Evolutionary conservation across 1,284 basidiomycete genomes (phyloP).

Genomic region (Marasmius sp.): DNA sequence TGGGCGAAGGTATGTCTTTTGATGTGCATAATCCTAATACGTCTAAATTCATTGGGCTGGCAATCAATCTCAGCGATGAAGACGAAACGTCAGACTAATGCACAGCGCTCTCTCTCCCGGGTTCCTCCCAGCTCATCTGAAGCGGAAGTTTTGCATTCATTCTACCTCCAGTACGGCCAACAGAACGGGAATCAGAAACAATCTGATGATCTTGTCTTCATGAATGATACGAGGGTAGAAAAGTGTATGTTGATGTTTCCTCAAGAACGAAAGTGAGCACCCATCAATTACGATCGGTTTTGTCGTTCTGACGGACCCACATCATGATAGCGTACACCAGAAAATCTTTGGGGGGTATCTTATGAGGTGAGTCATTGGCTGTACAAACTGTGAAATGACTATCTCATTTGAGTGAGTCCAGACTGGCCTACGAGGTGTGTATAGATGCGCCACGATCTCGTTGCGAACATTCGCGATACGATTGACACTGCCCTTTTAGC

Average conservation of each 20-base stretch:
- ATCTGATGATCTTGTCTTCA: constrained; percentile 54
- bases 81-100: constrained; percentile 49
- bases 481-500: constrained; percentile 36
- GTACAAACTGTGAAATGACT: not conserved
- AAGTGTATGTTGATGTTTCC: constrained; percentile 83
- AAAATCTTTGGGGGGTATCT: constrained; percentile 73
- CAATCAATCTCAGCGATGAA: constrained; percentile 38
- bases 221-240: constrained; percentile 64
- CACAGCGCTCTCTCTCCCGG: constrained; percentile 60
- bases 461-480: no score
- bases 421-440: constrained; percentile 65
- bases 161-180: constrained; percentile 62
- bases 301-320: not conserved
- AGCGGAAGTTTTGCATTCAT: constrained; percentile 64
- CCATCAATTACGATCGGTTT: not conserved
- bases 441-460: no score
- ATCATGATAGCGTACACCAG: constrained; percentile 60
- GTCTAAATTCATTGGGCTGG: not conserved
- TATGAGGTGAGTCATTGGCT: constrained; percentile 39
- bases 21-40: not conserved
- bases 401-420: not conserved
- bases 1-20: constrained; percentile 62
- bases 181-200: constrained; percentile 29
- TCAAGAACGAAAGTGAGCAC: constrained; percentile 75
- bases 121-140: constrained; percentile 74